phyloP scores from a whole-genome alignment of 192 early-diverging fungal genomes.

The Umbelopsis sp. region DNA sequence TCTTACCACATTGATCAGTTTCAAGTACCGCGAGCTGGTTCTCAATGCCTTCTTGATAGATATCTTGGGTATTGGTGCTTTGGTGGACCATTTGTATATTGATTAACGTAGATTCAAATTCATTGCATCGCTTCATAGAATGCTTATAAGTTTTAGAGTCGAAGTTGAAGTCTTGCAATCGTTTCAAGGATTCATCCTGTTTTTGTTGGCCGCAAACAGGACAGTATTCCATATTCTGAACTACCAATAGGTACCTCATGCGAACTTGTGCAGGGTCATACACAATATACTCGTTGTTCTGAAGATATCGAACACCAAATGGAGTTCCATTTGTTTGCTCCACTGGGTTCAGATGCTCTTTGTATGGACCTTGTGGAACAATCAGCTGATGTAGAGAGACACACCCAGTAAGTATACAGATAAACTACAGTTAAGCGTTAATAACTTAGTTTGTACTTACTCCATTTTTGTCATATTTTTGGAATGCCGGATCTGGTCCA shows the following conservation, averaged over 20 bases:
- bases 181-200: neutral
- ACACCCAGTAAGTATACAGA: too few relatives aligned
- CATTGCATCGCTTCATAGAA: neutral
- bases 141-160: neutral
- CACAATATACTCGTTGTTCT: conserved; percentile 82
- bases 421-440: neutral
- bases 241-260: conserved; percentile 63
- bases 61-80: neutral
- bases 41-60: neutral
- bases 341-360: neutral
- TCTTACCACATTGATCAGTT: neutral
- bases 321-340: neutral
- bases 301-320: conserved; percentile 35
- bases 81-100: neutral
- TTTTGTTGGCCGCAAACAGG: neutral
- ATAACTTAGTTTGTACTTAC: neutral
- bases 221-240: conserved; percentile 25
- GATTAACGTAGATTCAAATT: neutral
- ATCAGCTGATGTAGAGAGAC: conserved; percentile 20
- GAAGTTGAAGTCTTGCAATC: neutral
- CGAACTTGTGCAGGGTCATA: conserved; percentile 70
- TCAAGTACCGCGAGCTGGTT: neutral
- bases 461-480: conserved; percentile 29
- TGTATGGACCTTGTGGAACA: conserved; percentile 14
- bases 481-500: conserved; percentile 53